Conservation (phyloP, 2,329 filamentous ascomycete genomes). For the Amauroascus niger region DNA sequence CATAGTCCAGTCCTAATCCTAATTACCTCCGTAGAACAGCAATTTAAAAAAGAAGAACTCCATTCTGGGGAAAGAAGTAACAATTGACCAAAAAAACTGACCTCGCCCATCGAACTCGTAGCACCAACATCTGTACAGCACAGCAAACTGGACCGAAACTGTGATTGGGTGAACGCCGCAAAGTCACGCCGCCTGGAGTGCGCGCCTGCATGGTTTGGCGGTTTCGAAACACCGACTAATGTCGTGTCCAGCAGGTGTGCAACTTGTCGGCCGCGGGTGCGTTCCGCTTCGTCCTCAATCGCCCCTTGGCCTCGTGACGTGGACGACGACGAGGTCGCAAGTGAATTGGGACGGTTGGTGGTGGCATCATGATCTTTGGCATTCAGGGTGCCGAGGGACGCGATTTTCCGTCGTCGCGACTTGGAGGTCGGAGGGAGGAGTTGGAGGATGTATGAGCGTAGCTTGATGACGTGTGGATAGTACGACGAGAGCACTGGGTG, state of each 20-base stretch:
- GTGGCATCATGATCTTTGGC: background rate
- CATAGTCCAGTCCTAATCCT: background rate
- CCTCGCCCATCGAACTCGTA: conserved; percentile 54
- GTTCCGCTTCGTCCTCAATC: background rate
- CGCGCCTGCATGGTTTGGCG: conserved; percentile 23
- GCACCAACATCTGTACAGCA: conserved; percentile 31
- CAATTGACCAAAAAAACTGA: conserved; percentile 39
- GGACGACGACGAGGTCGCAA: too few species aligned
- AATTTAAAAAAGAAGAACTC: too few species aligned
- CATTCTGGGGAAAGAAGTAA: too few species aligned
- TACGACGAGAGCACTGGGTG: conserved; percentile 60
- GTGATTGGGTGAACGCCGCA: conserved; percentile 53
- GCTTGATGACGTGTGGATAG: conserved; percentile 55
- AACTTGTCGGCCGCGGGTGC: conserved; percentile 27
- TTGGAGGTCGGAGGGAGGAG: conserved; percentile 59
- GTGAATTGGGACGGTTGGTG: background rate
- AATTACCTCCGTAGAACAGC: too few species aligned
- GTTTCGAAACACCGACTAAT: conserved; percentile 49
- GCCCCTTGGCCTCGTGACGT: background rate
- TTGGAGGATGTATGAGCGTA: conserved; percentile 61
- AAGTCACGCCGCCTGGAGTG: conserved; percentile 46
- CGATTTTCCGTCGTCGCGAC: conserved; percentile 39
- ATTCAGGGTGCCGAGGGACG: background rate
- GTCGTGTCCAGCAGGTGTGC: conserved; percentile 57
- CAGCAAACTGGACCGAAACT: conserved; percentile 31